Evolutionary conservation across 2,329 filamentous ascomycete genomes (phyloP).

Genomic region (Arthroderma uncinatum): DNA sequence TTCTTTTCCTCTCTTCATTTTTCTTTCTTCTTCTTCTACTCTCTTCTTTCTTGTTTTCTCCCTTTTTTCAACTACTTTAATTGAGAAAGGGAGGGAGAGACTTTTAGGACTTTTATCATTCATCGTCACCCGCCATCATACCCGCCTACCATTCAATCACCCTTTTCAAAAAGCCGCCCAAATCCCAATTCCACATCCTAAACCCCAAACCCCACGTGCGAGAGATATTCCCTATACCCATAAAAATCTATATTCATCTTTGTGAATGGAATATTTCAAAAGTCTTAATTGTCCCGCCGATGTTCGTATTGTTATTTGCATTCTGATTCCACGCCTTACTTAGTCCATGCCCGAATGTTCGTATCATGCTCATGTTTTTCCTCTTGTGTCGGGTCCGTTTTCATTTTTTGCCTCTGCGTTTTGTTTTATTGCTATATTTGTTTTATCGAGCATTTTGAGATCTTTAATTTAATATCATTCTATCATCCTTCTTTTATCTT

Average conservation of each 20-base stretch:
- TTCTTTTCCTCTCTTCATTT: neutral
- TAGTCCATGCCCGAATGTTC: neutral
- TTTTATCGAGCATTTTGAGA: neutral
- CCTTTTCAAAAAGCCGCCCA: neutral
- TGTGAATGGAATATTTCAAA: neutral
- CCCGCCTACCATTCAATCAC: neutral
- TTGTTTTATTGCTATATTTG: neutral
- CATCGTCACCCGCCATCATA: too few relatives aligned
- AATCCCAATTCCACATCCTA: neutral
- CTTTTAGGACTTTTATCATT: neutral
- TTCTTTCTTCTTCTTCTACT: slow-evolving; percentile 1
- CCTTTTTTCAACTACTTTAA: neutral
- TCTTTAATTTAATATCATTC: neutral
- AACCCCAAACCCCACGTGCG: neutral
- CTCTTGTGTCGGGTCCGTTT: slow-evolving; percentile 4
- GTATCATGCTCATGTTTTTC: neutral
- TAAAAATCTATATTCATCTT: neutral
- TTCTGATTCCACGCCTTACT: neutral
- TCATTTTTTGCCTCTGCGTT: neutral
- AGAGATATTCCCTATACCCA: neutral
- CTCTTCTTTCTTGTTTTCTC: neutral
- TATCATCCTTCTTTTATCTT: neutral
- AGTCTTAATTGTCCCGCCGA: neutral
- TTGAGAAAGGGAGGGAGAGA: neutral
- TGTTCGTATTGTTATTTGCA: neutral